Conservation (phyloP, 1,284 basidiomycete genomes). For the Rhodotorula sp. region DNA sequence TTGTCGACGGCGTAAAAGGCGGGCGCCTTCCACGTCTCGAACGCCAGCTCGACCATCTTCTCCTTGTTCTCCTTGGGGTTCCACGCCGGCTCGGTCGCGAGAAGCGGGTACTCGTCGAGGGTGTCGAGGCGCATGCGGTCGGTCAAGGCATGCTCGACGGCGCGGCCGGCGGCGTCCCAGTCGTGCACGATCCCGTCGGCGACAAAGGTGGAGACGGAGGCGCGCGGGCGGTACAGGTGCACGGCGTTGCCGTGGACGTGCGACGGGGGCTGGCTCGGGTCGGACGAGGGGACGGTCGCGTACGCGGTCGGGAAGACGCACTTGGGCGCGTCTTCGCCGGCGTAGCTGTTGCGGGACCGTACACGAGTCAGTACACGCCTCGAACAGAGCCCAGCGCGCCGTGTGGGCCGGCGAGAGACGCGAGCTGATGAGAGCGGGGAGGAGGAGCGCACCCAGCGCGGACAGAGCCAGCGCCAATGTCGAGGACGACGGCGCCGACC, state of each 20-base stretch:
- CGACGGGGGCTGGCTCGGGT: conserved; percentile 45
- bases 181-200: conserved; percentile 66
- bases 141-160: conserved; percentile 42
- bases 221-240: conserved; percentile 74
- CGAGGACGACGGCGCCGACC: conserved; percentile 92
- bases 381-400: neutral
- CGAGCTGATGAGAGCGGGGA: neutral
- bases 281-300: conserved; percentile 62
- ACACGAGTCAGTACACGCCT: neutral
- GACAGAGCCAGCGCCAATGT: conserved; percentile 85
- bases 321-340: conserved; percentile 95
- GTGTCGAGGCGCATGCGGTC: conserved; percentile 41
- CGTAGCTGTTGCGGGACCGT: conserved; percentile 58
- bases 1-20: conserved; percentile 97
- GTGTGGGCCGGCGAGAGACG: neutral
- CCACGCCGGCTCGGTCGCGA: conserved; percentile 96
- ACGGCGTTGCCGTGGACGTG: conserved; percentile 53
- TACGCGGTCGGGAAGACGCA: conserved; percentile 87
- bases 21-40: conserved; percentile 91
- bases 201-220: conserved; percentile 84
- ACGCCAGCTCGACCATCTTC: conserved; percentile 92
- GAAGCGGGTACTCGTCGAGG: conserved; percentile 79
- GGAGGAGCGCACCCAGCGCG: conserved; percentile 66
- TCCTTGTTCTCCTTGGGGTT: conserved; percentile 87
- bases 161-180: conserved; percentile 41